Conservation (phyloP, 345 rosid genomes). For the Eutrema yunnanense region DNA sequence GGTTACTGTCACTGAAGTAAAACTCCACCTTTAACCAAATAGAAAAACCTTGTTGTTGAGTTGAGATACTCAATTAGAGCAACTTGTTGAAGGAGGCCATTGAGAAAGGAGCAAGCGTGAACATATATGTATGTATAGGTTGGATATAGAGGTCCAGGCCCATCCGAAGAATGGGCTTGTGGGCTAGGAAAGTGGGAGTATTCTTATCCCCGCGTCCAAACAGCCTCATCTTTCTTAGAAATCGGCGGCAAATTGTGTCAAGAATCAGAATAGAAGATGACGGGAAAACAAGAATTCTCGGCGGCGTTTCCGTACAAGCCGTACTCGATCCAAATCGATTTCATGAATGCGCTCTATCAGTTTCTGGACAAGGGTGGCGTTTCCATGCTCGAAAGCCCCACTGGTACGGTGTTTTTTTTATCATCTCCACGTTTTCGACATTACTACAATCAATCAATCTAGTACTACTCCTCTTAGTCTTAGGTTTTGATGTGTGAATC, state of each 20-base stretch:
- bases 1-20: conserved; percentile 39
- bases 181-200: neutral
- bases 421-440: too few species aligned
- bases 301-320: conserved; percentile 70
- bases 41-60: neutral
- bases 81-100: conserved; percentile 19
- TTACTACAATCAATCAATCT: too few species aligned
- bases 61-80: neutral
- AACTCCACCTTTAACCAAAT: conserved; percentile 29
- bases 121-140: neutral
- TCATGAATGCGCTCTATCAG: conserved; percentile 79
- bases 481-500: neutral
- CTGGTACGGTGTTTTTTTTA: conserved; percentile 37
- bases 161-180: neutral
- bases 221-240: conserved; percentile 1
- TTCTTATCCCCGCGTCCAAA: neutral
- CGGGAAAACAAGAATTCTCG: conserved; percentile 37
- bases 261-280: neutral
- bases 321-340: conserved; percentile 73
- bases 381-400: conserved; percentile 97
- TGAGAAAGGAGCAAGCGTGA: neutral
- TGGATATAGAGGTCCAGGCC: neutral
- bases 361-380: conserved; percentile 78
- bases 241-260: conserved; percentile 9
- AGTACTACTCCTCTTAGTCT: neutral